Evolutionary conservation across 495 filamentous ascomycete species (phyloP).

Genomic region (Peziza echinospora): DNA sequence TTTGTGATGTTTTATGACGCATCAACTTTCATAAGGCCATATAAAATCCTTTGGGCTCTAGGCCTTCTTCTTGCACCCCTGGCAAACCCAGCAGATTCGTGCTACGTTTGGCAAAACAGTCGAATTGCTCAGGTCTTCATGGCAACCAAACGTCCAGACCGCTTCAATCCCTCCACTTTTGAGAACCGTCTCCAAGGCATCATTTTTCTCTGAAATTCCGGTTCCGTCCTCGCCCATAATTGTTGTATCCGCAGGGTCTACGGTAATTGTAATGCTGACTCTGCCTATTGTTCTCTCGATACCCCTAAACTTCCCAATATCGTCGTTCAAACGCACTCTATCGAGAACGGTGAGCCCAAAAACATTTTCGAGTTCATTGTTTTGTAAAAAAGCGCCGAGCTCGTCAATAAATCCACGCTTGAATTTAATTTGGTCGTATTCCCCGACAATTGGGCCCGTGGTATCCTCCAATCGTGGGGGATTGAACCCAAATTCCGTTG

Average conservation of each 20-base stretch:
- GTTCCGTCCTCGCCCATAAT: too few relatives aligned
- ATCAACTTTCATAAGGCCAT: too few relatives aligned
- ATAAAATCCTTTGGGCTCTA: too few relatives aligned
- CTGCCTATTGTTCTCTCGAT: constrained; percentile 15
- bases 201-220: too few relatives aligned
- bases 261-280: constrained; percentile 13
- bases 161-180: constrained; percentile 5
- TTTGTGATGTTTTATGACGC: too few relatives aligned
- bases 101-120: constrained; percentile 17
- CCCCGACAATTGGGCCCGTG: too few relatives aligned
- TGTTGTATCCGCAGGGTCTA: too few relatives aligned
- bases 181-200: constrained; percentile 3
- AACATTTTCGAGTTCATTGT: constrained; percentile 7
- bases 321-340: too few relatives aligned
- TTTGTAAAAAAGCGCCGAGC: constrained; percentile 8
- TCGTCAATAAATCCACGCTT: constrained; percentile 10
- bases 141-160: constrained; percentile 18
- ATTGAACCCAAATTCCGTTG: constrained; percentile 15
- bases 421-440: constrained; percentile 7
- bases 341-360: constrained; percentile 12
- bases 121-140: constrained; percentile 13
- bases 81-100: constrained; percentile 17
- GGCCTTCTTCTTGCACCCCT: constrained; percentile 8
- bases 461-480: constrained; percentile 5
- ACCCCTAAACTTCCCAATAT: constrained; percentile 3